These are phyloP conservation scores for Mycotypha africana DNA, from an alignment of 371 early-diverging fungal genomes.

Conservation along the genomic window DNA sequence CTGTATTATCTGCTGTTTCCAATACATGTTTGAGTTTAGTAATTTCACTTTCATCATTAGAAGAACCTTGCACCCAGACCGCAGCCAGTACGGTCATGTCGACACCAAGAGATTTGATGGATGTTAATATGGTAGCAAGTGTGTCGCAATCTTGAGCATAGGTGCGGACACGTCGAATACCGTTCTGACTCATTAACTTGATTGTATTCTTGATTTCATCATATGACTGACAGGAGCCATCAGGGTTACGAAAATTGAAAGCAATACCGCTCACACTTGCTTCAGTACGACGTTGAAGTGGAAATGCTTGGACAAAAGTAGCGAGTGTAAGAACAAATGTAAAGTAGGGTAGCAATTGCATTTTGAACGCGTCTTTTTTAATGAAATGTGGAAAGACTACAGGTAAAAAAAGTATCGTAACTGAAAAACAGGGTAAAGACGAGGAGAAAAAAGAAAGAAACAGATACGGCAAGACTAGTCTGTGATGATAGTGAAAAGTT, in stretches of 20 bases:
- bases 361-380: neutral
- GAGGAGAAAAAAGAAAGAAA: no score
- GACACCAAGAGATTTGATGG: conserved; percentile 21
- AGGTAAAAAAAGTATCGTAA: no score
- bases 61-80: conserved; percentile 36
- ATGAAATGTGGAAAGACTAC: no score
- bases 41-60: conserved; percentile 26
- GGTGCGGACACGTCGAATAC: conserved; percentile 34
- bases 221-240: conserved; percentile 28
- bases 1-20: conserved; percentile 4
- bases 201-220: conserved; percentile 17
- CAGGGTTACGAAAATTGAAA: conserved; percentile 25
- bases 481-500: no score
- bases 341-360: conserved; percentile 12
- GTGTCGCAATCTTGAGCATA: conserved; percentile 44
- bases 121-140: conserved; percentile 27
- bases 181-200: conserved; percentile 25
- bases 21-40: conserved; percentile 13
- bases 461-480: no score
- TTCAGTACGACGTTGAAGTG: conserved; percentile 13
- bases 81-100: conserved; percentile 38
- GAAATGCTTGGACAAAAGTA: conserved; percentile 20
- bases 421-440: no score
- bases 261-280: conserved; percentile 13
- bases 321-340: conserved; percentile 13